Evolutionary conservation across 257 asterid genomes (phyloP), one percentile per base, ranked within the genome.

Genomic region (Rhazya stricta): DNA sequence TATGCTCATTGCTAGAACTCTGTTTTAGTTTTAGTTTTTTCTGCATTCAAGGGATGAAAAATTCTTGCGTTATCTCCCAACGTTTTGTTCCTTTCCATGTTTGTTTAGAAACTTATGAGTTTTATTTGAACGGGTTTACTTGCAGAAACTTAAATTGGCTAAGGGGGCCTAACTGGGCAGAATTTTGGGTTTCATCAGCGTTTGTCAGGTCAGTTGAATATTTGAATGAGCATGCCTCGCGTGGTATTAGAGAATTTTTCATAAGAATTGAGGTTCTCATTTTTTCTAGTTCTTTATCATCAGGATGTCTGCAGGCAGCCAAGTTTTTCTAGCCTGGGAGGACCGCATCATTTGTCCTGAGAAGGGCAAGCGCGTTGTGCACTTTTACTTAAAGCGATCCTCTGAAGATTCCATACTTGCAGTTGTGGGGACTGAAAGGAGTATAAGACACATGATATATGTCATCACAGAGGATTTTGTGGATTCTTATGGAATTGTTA

Each of bases 401-500:
- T 71, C 68, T 8, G 76, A 65, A 48, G 69, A 79, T 82, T 74
- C 61, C 18, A 32, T 87, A 65, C 85, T 84, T 76, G 88, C 83
- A 16, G 88, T 82, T 56, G 88, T 82, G 76, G 89, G 90, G 58
- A 78, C 61, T 45, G 86, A 83, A 76, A 83, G 79, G 80, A 78
- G 87, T 75, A 1, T 37, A 57, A 81, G 79, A 41, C 83, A 83
- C 75, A 82, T 83, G 71, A 39, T 66, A 11, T 86, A 86, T 74
- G 50, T 80, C 9, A 77, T 82, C 29, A 46, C 85, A 5, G 72
- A 58, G 68, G 91, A 86, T 32, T 83, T 53, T 71, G 69, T 86
- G 46, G 77, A 83, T 68, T 78, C 79, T n/a, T 83, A 78, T 41
- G 90, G 74, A 54, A 54, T 67, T 2, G 73, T 72, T 74, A 74